A percentile compares a stretch with the other conserved stretches of the same genome.
Conservation (phyloP, 2,329 filamentous ascomycete species). For the Colletotrichum endophyticum region DNA sequence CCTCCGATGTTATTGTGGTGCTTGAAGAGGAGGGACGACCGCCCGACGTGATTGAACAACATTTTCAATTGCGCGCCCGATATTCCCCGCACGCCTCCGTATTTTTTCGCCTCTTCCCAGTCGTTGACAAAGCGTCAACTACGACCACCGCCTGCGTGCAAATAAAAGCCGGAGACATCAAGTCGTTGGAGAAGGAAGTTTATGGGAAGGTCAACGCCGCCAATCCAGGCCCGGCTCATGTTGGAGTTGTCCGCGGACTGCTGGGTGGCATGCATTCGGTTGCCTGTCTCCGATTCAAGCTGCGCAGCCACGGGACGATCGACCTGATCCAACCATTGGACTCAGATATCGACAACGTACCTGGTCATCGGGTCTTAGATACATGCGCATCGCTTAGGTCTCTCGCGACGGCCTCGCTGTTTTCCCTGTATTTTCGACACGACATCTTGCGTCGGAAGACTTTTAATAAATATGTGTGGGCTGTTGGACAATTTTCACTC, state of each 20-base stretch:
- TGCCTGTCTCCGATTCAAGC: background rate
- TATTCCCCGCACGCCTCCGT: background rate
- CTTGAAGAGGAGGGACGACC: background rate
- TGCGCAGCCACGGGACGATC: background rate
- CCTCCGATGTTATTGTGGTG: background rate
- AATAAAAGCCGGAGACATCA: background rate
- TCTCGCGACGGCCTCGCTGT: background rate
- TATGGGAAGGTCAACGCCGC: background rate
- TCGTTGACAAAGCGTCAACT: background rate
- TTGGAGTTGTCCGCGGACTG: background rate
- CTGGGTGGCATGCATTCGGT: background rate
- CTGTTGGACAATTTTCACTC: background rate
- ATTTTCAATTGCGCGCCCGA: background rate
- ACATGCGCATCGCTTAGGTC: background rate
- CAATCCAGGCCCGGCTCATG: background rate
- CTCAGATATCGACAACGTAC: background rate
- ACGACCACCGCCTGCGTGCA: background rate
- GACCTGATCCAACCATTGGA: background rate
- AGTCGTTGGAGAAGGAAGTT: background rate
- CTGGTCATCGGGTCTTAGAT: background rate
- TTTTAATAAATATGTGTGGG: background rate
- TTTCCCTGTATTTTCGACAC: slow-evolving; percentile 2
- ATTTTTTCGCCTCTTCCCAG: background rate
- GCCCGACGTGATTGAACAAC: background rate
- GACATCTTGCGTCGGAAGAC: background rate